phyloP scores from a whole-genome alignment of 805 yeast genomes.

The Ogataea ganodermae region DNA sequence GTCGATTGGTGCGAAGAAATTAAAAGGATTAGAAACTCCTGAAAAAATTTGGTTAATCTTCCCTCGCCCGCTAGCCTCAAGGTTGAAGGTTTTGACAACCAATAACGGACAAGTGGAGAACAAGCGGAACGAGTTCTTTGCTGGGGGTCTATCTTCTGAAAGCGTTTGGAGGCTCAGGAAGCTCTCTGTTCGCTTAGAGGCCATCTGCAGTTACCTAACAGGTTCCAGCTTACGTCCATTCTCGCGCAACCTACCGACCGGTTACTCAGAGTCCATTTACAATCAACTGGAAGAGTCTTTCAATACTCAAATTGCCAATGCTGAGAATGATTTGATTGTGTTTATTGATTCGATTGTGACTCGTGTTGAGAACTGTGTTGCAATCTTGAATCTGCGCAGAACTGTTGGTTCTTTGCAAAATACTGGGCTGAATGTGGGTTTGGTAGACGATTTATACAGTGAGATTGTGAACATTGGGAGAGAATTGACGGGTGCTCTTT shows the following conservation, averaged over 20 bases:
- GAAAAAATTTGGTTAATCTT: constrained; percentile 80
- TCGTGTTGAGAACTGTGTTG: constrained; percentile 63
- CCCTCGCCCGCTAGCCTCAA: constrained; percentile 62
- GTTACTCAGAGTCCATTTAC: constrained; percentile 20
- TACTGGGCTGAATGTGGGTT: constrained; percentile 12
- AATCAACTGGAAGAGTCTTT: constrained; percentile 22
- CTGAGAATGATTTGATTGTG: constrained; percentile 49
- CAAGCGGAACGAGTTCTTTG: constrained; percentile 27
- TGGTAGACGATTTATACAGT: constrained; percentile 28
- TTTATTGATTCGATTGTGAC: constrained; percentile 67
- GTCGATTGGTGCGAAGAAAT: constrained; percentile 80
- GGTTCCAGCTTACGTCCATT: constrained; percentile 27
- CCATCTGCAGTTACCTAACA: constrained; percentile 50
- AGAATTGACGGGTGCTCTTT: constrained; percentile 1
- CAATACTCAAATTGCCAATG: constrained; percentile 14
- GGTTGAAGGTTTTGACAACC: constrained; percentile 47
- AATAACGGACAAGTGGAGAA: constrained; percentile 37
- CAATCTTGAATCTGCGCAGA: constrained; percentile 46
- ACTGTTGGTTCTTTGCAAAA: constrained; percentile 11
- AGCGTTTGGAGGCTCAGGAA: constrained; percentile 46
- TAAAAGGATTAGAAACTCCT: constrained; percentile 93
- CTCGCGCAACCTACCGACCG: not conserved
- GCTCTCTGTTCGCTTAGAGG: constrained; percentile 58
- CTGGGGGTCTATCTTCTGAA: constrained; percentile 34
- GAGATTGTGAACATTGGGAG: constrained; percentile 10